Base-by-base conservation (phyloP, 345 rosid genomes). In the Camelina laxa region DNA sequence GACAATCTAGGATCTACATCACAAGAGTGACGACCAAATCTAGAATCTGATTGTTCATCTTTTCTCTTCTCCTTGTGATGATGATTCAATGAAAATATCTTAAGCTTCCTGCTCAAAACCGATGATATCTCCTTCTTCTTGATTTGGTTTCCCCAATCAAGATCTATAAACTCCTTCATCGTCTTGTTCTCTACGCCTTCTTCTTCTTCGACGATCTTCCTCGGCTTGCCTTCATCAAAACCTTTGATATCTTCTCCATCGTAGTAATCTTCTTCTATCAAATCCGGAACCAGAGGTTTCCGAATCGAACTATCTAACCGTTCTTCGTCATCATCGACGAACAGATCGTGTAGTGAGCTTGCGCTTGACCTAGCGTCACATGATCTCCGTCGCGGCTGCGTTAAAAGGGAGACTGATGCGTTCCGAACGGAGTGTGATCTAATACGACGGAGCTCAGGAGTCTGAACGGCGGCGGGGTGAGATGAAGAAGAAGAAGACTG, bases 131-230 rank as follows among this genome's bases (percentile, higher is more conserved):
- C 85, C 17, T 82, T 74, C 79, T 82, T 89, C 84, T 81, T 89
- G 17, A 48, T 70, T 27, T 70, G 82, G 47, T 75, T 73, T 67
- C 83, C 79, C 49, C 78, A 76, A 59, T 90, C 91, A 48, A 90
- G 87, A 85, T 90, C 92, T 83, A 90, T 88, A n/a, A 86, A 84
- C 76, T 90, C 96, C 78, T 88, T 88, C 91, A 90, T 86, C 30
- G 92, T 80, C 87, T 80, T 85, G 9, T 72, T 42, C 73, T 90
- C 95, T 11, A 71, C 83, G 12, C 16, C 15, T 31, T 82, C 83
- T 48, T 83, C 15, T 31, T 82, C 83, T 48, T 70, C 75, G 2
- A 49, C 70, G 8, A 72, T 15, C 44, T 67, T 59, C 57, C 47
- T 70, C 50, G 27, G 42, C 1, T 60, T 73, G 0, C 73, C 61